Base-by-base conservation (phyloP, 176 grass and related monocot species). In the Avena atlantica region DNA sequence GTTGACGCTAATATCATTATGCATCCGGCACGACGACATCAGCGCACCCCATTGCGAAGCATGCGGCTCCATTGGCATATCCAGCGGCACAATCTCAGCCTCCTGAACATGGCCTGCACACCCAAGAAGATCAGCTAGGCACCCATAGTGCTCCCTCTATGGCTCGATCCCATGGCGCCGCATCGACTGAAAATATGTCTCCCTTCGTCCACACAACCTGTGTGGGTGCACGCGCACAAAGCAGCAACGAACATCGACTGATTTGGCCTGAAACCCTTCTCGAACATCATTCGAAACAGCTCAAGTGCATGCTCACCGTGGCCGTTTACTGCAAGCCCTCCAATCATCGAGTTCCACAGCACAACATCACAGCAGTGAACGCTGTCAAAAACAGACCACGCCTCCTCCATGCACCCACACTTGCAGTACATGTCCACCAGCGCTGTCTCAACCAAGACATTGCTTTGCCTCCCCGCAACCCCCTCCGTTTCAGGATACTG, bases 381-480 rank as follows among this genome's bases (percentile, higher is more conserved):
- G 9, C 56, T 16, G 20, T 81, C 64, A 9, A 92, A 92, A 45
- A 92, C 88, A 17, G 16, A 13, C 79, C 78, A 84, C 0, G 93
- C 88, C 83, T 95, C 90, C 51, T 88, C 80, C 81, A 90, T 81
- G 60, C 88, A 84, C 12, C 93, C 93, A 0, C 93, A 95, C 53
- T 92, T 95, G 70, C 87, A 90, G 74, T 95, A 95, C 93, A 92
- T 95, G 76, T 95, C 93, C 2, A 95, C 86, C 31, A 89, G 83
- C 0, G 90, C 88, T 0, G 90, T 95, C 62, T 74, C 86, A 12
- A 34, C 83, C 49, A 89, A 83, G 69, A 88, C 70, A 81, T 90
- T 92, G 56, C 70, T 65, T 31, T 48, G 16, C 37, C 6, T 86
- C 13, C 69, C 63, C 1, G 27, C 70, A 45, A 90, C 42, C 9